Evolutionary conservation across 768 basidiomycete species (phyloP), one percentile per base, ranked within the genome.

Genomic region (Polyporus arcularius): DNA sequence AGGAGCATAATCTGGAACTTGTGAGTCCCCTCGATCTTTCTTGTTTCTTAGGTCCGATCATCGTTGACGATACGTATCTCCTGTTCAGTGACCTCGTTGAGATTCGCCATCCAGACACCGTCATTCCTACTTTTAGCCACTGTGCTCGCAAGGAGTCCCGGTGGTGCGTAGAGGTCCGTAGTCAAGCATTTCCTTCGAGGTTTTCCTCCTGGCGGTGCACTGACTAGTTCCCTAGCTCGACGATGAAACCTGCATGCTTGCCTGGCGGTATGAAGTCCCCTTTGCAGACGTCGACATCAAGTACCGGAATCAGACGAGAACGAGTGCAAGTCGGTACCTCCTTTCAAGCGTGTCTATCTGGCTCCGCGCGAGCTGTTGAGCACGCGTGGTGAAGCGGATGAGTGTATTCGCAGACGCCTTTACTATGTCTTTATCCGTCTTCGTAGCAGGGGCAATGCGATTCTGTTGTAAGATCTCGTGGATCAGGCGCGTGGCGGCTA

Each of bases 1-100:
- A 84, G 97, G 71, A 94, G 92, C 77, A 92, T 98, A 96, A 97
- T 98, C 76, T 99, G 96, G 97, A 98, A 98, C 80, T 93, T 94
- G 95, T 96, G 70, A 64, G 93, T 76, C 14, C 72, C 10, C 14
- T 8, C n/a, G 12, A 38, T 39, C 3, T 30, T 16, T 9, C 47
- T n/a, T 38, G 53, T 40, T 41, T 63, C 15, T 14, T 14, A 39
- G 15, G 45, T 11, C 49, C 39, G 40, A 14, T 38, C 43, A 26
- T 53, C 52, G 26, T 35, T 11, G 5, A 28, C 57, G 10, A 28
- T 15, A 41, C 6, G 21, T 26, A 26, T 26, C 5, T 5, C 16
- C 30, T n/a, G 14, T 61, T 3, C 66, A 96, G 94, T 67, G 97
- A 99, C 73, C 88, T 99, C 60, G 83, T 98, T 63, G 97, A 99